These are phyloP conservation scores for Schizochytrium sp. DNA, from an alignment of 108 stramenopile species.

Conservation along the genomic window DNA sequence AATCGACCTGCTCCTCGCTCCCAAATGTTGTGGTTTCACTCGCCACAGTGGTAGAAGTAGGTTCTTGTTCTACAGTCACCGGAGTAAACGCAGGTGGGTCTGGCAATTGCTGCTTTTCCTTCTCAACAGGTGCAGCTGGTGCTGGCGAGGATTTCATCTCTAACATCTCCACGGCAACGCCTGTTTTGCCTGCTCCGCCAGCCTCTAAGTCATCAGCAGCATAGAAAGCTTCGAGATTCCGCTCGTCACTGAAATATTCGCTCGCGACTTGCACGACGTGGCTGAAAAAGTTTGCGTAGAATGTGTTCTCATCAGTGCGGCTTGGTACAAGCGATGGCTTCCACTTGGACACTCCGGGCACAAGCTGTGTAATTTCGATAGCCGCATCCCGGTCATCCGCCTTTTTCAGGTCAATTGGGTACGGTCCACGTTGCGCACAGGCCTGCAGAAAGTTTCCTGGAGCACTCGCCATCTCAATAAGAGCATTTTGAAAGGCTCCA, in stretches of 20 bases:
- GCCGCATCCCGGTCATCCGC: slow-evolving; percentile 41
- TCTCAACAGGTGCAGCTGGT: neutral
- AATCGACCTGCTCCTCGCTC: too few species aligned
- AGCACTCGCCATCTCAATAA: neutral
- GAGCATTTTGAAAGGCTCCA: neutral
- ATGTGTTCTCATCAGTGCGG: neutral
- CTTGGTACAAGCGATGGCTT: slow-evolving; percentile 25
- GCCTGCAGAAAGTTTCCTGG: neutral
- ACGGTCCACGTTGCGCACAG: neutral
- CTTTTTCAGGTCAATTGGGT: neutral
- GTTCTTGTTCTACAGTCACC: too few species aligned
- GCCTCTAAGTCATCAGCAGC: neutral
- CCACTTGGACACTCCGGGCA: slow-evolving; percentile 21
- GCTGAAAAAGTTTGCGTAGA: slow-evolving; percentile 35
- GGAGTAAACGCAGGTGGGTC: too few species aligned
- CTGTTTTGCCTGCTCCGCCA: neutral
- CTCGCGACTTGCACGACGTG: neutral
- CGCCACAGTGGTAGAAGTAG: too few species aligned
- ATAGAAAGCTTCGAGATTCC: slow-evolving; percentile 42
- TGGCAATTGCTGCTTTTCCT: neutral
- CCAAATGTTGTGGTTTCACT: too few species aligned
- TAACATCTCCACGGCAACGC: neutral
- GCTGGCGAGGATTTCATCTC: neutral
- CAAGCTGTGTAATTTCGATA: neutral
- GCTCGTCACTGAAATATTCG: slow-evolving; percentile 56